Evolutionary conservation across 495 filamentous ascomycete species (phyloP), one percentile per base, ranked within the genome.

Genomic region (Glutinoglossum americanum): DNA sequence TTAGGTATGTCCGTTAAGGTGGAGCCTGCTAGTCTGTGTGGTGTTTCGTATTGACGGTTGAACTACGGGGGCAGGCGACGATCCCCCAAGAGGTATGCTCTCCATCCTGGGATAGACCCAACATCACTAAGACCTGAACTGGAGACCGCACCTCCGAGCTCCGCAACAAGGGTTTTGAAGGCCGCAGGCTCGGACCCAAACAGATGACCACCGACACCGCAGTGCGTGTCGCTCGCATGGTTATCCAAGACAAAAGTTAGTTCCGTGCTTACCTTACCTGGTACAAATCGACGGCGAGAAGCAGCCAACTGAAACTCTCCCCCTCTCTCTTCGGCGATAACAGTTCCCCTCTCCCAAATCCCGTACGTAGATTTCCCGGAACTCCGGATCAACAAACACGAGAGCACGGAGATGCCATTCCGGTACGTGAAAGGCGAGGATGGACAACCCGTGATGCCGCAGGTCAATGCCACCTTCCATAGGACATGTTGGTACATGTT

Each of bases 131-230:
- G 21, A 45, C 27, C 51, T 21, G 47, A 15, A 51, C 19, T 13
- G 41, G 54, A 94, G 93, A 98, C 70, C 81, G 92, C 44, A 98
- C 92, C 0, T 86, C 85, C 11, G 92, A 98, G 65, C 72, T 98
- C 53, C 80, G 92, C 26, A 87, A 85, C 66, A 93, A 94, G 68
- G 93, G 93, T 26, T 98, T 89, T 64, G 73, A 80, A 61, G 89
- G 90, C 48, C 82, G 92, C 57, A 78, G 89, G 60, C 74, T 98
- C 48, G 93, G 93, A 0, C 87, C 89, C 17, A 80, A 89, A 62
- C 92, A 98, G 69, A 97, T 98, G 92, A 97, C 92, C 9, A 98
- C 92, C 0, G 92, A 98, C 69, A 98, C 92, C 19, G 92, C 92
- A 0, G 92, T 94, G 35, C 75, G 92, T 59, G 92, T 96, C 10